Evolutionary conservation across 495 filamentous ascomycete species (phyloP), one percentile per base, ranked within the genome.

Genomic region (Endocarpon pusillum): DNA sequence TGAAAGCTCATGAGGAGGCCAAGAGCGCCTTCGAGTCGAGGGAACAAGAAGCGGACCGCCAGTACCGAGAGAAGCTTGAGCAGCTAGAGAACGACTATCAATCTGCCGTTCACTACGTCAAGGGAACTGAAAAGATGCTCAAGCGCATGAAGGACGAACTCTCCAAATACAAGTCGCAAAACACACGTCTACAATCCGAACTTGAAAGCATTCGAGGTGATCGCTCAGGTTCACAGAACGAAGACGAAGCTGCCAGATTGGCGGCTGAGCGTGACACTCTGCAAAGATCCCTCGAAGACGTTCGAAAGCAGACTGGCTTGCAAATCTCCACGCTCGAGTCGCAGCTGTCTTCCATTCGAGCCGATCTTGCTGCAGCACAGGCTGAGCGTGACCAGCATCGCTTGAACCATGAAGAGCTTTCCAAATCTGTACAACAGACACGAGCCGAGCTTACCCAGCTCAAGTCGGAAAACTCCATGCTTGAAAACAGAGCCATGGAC

Each of bases 91-190:
- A 81, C 49, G 89, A 99, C 49, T 93, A 99, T 49, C 84, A 92
- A 50, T 93, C 91, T n/a, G 86, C 91, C 9, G 86, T 96, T n/a
- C 86, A 94, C 55, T 99, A 99, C 49, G 83, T 99, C 42, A 91
- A 94, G 49, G 91, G 89, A 25, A 94, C 87, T 1, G 91, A 99
- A 57, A 94, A 94, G 67, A 92, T 99, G 82, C 66, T 97, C 17
- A 86, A 87, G 55, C 85, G 86, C 45, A 92, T 97, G 74, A 96
- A 97, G 62, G 84, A 94, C 42, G 89, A 97, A 53, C 63, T 96
- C 9, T 61, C 73, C 23, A 81, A 85, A 22, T 85, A 85, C 53
- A 94, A 94, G 64, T 57, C 70, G 24, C 75, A 86, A 31, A 94
- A 93, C 44, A 61, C 62, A n/a, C 75, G 76, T 36, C 52, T 94